Percentiles rank a stretch among this genome's conserved stretches.
Conservation (phyloP, 2,329 filamentous ascomycete species). For the Alternaria angustiovoidea region DNA sequence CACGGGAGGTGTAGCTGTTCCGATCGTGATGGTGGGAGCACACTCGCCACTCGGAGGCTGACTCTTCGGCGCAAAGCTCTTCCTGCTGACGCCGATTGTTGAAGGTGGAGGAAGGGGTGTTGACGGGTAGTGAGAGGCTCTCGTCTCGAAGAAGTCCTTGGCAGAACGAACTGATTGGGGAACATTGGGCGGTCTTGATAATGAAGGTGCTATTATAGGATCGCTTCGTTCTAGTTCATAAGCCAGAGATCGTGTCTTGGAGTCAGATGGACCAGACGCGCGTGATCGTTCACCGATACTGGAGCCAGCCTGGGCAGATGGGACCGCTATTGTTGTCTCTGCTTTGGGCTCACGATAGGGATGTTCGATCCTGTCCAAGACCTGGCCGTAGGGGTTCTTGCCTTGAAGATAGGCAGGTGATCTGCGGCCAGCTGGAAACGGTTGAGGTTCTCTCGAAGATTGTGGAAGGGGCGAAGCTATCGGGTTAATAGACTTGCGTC, state of each 20-base stretch:
- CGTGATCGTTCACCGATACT: conserved; percentile 28
- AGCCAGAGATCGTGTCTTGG: conserved; percentile 27
- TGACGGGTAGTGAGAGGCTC: conserved; percentile 25
- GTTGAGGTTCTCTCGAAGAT: conserved; percentile 14
- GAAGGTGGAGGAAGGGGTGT: conserved; percentile 22
- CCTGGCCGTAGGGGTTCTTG: conserved; percentile 45
- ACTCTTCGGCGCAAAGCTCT: conserved; percentile 4
- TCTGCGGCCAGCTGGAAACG: conserved; percentile 21
- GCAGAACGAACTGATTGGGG: conserved; percentile 35
- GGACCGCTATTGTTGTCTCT: conserved; percentile 7
- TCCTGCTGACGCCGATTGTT: conserved; percentile 10
- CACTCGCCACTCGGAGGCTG: background rate
- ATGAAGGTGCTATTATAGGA: conserved; percentile 10
- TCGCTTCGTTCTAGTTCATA: conserved; percentile 3
- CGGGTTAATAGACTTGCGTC: conserved; percentile 16
- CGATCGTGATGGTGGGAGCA: conserved; percentile 16
- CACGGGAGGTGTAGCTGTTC: conserved; percentile 9
- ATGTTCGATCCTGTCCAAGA: conserved; percentile 35
- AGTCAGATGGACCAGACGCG: conserved; percentile 27
- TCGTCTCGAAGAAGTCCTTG: conserved; percentile 43
- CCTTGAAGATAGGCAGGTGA: conserved; percentile 40
- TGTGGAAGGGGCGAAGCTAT: conserved; percentile 12
- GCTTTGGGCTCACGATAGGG: conserved; percentile 26
- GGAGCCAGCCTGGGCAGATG: conserved; percentile 34
- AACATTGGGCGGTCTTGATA: conserved; percentile 20